These are phyloP conservation scores for Poa pratensis DNA, from an alignment of 176 grass and related monocot genomes.

Conservation along the genomic window DNA sequence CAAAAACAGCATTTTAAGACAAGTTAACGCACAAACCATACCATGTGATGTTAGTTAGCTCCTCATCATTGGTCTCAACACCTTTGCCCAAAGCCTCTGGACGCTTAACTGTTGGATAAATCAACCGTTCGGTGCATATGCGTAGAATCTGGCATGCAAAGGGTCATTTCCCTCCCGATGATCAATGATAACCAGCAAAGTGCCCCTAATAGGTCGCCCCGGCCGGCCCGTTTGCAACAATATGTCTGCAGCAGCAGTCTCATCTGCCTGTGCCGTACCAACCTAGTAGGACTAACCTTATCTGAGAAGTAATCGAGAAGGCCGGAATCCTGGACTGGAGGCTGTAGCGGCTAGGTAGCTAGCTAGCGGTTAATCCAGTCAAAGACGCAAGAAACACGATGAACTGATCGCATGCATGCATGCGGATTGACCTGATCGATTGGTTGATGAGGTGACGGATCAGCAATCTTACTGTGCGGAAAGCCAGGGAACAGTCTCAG, in stretches of 20 bases:
- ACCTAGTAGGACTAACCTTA: not conserved
- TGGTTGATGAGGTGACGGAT: conserved; percentile 33
- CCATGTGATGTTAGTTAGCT: conserved; percentile 34
- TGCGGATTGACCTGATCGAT: conserved; percentile 6
- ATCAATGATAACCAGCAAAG: not conserved
- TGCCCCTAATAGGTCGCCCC: not conserved
- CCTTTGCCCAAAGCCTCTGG: not conserved
- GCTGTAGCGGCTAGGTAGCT: too few relatives aligned
- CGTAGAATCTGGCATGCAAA: not conserved
- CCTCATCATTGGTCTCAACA: not conserved
- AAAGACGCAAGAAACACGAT: conserved; percentile 36
- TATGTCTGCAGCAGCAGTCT: not conserved
- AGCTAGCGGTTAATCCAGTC: conserved; percentile 3
- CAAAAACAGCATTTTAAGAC: not conserved
- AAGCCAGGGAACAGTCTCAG: conserved; percentile 8
- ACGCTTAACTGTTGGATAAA: conserved; percentile 1
- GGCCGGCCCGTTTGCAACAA: not conserved
- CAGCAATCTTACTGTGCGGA: conserved; percentile 9
- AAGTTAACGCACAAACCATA: not conserved
- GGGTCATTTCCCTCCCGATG: not conserved
- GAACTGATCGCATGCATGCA: conserved; percentile 4
- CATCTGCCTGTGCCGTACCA: not conserved
- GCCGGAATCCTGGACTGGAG: not conserved
- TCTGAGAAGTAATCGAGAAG: not conserved
- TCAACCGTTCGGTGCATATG: not conserved